These are phyloP conservation scores for Tolypocladium sp. DNA, from an alignment of 2,329 filamentous ascomycete species.

Conservation along the genomic window DNA sequence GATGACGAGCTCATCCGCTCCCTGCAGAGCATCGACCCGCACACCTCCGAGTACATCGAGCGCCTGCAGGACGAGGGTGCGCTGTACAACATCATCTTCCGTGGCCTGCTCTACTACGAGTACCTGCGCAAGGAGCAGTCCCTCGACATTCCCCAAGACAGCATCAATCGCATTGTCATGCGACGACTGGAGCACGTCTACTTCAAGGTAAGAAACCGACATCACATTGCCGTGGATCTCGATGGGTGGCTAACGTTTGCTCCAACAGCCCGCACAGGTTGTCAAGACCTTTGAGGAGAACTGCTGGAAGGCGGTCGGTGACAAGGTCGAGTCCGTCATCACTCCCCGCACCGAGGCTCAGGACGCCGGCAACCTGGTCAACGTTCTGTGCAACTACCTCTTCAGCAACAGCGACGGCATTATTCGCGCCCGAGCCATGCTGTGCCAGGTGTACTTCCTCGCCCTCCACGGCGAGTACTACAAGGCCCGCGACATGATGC, in stretches of 20 bases:
- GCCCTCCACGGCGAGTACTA: conserved; percentile 97
- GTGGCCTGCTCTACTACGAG: conserved; percentile 83
- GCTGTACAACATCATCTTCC: conserved; percentile 88
- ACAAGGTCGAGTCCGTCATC: conserved; percentile 64
- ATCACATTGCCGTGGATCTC: not conserved
- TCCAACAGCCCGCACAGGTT: conserved; percentile 67
- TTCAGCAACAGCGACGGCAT: conserved; percentile 94
- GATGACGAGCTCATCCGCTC: conserved; percentile 96
- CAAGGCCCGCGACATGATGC: conserved; percentile 95
- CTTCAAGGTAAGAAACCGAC: conserved; percentile 64
- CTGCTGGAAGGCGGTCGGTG: conserved; percentile 74
- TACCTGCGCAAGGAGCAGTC: conserved; percentile 59
- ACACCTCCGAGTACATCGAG: conserved; percentile 98
- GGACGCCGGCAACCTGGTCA: conserved; percentile 69
- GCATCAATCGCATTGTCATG: conserved; percentile 86
- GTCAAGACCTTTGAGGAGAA: conserved; percentile 91
- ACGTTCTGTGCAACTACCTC: conserved; percentile 86
- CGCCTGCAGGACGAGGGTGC: conserved; percentile 82
- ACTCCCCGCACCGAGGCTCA: conserved; percentile 61
- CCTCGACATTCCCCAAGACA: conserved; percentile 72
- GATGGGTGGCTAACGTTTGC: conserved; percentile 3
- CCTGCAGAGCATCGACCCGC: conserved; percentile 94
- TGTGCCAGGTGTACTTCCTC: conserved; percentile 97
- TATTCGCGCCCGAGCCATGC: conserved; percentile 90
- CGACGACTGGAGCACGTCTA: conserved; percentile 93